phyloP scores from a whole-genome alignment of 768 basidiomycete genomes.

The Candolleomyces aberdarensis region DNA sequence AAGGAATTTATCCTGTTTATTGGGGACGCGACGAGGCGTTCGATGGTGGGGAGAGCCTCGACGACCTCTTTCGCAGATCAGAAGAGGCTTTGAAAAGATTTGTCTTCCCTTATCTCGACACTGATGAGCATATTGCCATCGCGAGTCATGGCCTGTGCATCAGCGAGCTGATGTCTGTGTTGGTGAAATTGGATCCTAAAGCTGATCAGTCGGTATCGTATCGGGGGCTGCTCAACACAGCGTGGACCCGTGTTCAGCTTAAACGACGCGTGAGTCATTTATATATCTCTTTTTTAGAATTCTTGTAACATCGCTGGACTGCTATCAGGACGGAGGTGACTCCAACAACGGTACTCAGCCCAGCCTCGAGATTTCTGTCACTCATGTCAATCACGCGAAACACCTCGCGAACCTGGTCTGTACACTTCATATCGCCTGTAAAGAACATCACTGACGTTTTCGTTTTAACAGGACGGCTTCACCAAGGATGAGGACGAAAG shows the following conservation, averaged over 20 bases:
- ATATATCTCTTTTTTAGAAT: background rate
- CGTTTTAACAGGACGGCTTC: slow-evolving; percentile 15
- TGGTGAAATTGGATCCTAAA: slow-evolving; percentile 50
- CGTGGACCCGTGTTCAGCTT: slow-evolving; percentile 62
- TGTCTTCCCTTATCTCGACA: slow-evolving; percentile 55
- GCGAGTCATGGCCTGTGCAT: slow-evolving; percentile 79
- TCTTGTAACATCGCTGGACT: background rate
- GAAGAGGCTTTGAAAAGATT: slow-evolving; percentile 48
- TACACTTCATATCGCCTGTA: background rate
- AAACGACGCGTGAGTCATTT: slow-evolving; percentile 36
- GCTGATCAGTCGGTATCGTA: slow-evolving; percentile 34
- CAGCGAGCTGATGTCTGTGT: slow-evolving; percentile 51
- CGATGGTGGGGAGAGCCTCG: slow-evolving; percentile 63
- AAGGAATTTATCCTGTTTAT: slow-evolving; percentile 54
- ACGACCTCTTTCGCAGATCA: slow-evolving; percentile 59
- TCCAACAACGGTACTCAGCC: slow-evolving; percentile 21
- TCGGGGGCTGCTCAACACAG: slow-evolving; percentile 63
- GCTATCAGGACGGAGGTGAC: background rate
- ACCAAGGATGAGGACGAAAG: slow-evolving; percentile 21
- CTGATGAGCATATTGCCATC: slow-evolving; percentile 51
- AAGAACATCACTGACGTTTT: background rate
- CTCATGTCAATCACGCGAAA: slow-evolving; percentile 31
- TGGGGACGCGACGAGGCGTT: slow-evolving; percentile 48
- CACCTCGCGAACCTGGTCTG: slow-evolving; percentile 31
- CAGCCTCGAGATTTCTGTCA: slow-evolving; percentile 31